Evolutionary conservation across 164 flowering plant species (phyloP).

Genomic region (Vitis rupestris): DNA sequence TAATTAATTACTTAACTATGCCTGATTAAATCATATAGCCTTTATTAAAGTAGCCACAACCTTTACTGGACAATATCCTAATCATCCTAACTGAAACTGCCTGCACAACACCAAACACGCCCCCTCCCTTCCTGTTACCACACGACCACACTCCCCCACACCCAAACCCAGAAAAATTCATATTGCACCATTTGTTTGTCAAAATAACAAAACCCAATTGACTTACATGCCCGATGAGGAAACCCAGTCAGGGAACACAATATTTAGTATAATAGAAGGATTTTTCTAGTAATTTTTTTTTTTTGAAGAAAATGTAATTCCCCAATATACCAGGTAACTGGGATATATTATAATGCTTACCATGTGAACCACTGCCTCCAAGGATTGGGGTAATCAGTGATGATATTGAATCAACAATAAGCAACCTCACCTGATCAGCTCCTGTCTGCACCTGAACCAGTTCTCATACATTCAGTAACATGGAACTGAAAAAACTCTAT

Average conservation of each 20-base stretch:
- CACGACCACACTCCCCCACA: no score
- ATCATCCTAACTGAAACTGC: no score
- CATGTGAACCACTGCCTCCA: conserved; percentile 70
- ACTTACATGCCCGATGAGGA: no score
- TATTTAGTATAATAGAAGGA: no score
- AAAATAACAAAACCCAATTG: no score
- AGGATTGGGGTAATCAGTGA: conserved; percentile 77
- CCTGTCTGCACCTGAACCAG: conserved; percentile 28
- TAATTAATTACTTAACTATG: not conserved
- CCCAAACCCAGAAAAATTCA: no score
- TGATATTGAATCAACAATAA: conserved; percentile 75
- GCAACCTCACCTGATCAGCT: conserved; percentile 36
- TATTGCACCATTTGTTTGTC: no score
- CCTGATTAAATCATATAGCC: not conserved
- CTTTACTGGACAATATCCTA: not conserved
- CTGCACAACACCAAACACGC: no score
- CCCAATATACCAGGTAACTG: not conserved
- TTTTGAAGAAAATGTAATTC: not conserved
- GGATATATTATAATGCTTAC: conserved; percentile 30
- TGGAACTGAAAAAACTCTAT: not conserved
- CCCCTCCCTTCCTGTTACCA: no score
- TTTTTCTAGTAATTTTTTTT: no score
- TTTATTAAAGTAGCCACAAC: not conserved
- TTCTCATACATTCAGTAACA: conserved; percentile 3
- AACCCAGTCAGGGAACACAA: no score